Percentiles rank a stretch among this genome's conserved stretches.
These are phyloP conservation scores for Marchantia paleacea DNA, from an alignment of 225 moss, liverwort and hornwort genomes.

Conservation along the genomic window DNA sequence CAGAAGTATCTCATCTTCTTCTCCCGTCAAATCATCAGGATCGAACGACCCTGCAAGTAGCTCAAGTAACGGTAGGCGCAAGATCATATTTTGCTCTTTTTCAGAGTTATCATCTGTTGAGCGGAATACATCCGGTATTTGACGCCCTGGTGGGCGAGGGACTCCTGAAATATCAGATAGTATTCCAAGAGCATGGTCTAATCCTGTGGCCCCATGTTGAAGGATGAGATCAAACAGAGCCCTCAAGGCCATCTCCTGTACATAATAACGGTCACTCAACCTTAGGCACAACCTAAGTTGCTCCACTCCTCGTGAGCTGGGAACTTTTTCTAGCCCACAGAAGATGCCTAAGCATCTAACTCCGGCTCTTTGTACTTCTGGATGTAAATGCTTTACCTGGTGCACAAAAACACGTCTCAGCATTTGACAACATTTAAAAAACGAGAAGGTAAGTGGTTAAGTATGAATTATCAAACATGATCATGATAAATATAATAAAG, in stretches of 20 bases:
- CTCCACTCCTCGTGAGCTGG: conserved; percentile 49
- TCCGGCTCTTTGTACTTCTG: conserved; percentile 79
- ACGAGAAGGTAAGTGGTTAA: too few relatives aligned
- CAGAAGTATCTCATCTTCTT: conserved; percentile 47
- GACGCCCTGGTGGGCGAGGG: conserved; percentile 38
- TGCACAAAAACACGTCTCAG: not conserved
- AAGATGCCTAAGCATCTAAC: conserved; percentile 85
- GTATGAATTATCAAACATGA: too few relatives aligned
- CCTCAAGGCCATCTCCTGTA: conserved; percentile 84
- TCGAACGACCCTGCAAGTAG: conserved; percentile 40
- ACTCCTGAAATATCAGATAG: conserved; percentile 42
- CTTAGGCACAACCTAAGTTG: conserved; percentile 58
- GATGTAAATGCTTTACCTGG: conserved; percentile 78
- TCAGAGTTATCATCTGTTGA: conserved; percentile 5
- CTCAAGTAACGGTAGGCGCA: conserved; percentile 21
- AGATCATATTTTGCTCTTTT: not conserved
- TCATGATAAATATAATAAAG: too few relatives aligned
- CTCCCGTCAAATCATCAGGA: conserved; percentile 48
- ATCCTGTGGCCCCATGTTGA: conserved; percentile 63
- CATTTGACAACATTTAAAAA: not conserved
- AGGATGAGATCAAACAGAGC: conserved; percentile 83
- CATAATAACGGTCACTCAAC: conserved; percentile 51
- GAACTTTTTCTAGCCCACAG: conserved; percentile 56
- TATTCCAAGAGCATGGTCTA: conserved; percentile 61
- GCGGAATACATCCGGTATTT: conserved; percentile 32